Evolutionary conservation across 2,329 filamentous ascomycete species (phyloP).

Genomic region (Didymella lethalis): DNA sequence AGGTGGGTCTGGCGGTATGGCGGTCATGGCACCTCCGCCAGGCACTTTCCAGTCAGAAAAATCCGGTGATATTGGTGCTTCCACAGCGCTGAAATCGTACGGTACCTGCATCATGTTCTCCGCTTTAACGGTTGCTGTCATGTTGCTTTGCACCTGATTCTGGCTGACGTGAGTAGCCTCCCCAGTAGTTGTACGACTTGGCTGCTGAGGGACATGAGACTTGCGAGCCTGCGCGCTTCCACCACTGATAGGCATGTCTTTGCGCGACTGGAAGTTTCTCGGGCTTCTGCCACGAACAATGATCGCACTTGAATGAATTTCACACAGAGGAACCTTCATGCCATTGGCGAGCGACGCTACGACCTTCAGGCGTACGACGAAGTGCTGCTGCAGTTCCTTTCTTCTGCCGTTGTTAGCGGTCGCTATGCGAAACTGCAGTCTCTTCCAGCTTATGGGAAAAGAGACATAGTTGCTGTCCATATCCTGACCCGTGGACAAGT

Average conservation of each 20-base stretch:
- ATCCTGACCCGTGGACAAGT: conserved; percentile 70
- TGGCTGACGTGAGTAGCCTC: conserved; percentile 44
- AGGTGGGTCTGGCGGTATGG: conserved; percentile 52
- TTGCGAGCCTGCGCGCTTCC: conserved; percentile 82
- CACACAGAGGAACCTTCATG: conserved; percentile 80
- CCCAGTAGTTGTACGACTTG: conserved; percentile 48
- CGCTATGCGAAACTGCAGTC: conserved; percentile 91
- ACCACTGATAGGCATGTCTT: conserved; percentile 87
- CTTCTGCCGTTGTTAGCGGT: conserved; percentile 95
- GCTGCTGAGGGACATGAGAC: conserved; percentile 46
- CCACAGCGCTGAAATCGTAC: conserved; percentile 53
- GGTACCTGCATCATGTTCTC: conserved; percentile 52
- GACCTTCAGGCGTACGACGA: conserved; percentile 87
- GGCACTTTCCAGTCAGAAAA: conserved; percentile 57
- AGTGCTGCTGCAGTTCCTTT: conserved; percentile 96
- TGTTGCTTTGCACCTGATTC: conserved; percentile 36
- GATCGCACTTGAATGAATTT: conserved; percentile 87
- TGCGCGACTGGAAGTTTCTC: conserved; percentile 91
- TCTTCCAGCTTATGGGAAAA: conserved; percentile 93
- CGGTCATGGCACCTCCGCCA: conserved; percentile 52
- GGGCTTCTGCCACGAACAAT: conserved; percentile 94
- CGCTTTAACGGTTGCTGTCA: conserved; percentile 37
- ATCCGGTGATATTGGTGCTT: conserved; percentile 53
- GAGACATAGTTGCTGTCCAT: conserved; percentile 84
- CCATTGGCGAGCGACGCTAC: conserved; percentile 84